A percentile compares a stretch with the other conserved stretches of the same genome.
These are phyloP conservation scores for Sequoia sempervirens DNA, from an alignment of 75 land plant genomes.

Conservation along the genomic window DNA sequence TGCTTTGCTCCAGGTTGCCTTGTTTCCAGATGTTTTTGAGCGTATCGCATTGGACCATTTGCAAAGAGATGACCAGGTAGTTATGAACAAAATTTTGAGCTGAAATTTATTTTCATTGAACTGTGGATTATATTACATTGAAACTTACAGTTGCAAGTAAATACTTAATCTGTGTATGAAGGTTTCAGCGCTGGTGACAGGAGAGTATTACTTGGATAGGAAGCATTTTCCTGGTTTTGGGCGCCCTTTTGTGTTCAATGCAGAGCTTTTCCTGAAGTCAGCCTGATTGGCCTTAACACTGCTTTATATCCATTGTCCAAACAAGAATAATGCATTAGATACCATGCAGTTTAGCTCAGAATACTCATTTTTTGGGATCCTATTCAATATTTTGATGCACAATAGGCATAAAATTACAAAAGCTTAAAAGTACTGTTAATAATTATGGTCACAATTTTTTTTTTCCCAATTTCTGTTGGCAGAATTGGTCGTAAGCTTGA, in stretches of 20 bases:
- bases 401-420: neutral
- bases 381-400: neutral
- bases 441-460: neutral
- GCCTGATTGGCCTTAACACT: constrained; percentile 8
- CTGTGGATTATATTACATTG: neutral
- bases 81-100: neutral
- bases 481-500: constrained; percentile 77
- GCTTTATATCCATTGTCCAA: neutral
- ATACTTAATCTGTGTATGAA: constrained; percentile 11
- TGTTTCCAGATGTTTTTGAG: constrained; percentile 94
- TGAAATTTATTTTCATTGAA: neutral
- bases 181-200: constrained; percentile 92
- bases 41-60: constrained; percentile 61
- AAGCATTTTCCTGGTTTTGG: constrained; percentile 94
- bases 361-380: neutral
- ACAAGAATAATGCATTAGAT: neutral
- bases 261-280: constrained; percentile 79
- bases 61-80: constrained; percentile 77
- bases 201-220: constrained; percentile 74
- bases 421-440: neutral
- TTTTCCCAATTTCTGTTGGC: neutral
- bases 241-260: constrained; percentile 83
- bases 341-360: neutral
- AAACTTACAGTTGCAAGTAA: neutral
- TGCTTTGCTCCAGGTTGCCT: constrained; percentile 57